A percentile compares a stretch with the other conserved stretches of the same genome.
These are phyloP conservation scores for Kwoniella sp. DNA, from an alignment of 768 basidiomycete genomes.

Conservation along the genomic window DNA sequence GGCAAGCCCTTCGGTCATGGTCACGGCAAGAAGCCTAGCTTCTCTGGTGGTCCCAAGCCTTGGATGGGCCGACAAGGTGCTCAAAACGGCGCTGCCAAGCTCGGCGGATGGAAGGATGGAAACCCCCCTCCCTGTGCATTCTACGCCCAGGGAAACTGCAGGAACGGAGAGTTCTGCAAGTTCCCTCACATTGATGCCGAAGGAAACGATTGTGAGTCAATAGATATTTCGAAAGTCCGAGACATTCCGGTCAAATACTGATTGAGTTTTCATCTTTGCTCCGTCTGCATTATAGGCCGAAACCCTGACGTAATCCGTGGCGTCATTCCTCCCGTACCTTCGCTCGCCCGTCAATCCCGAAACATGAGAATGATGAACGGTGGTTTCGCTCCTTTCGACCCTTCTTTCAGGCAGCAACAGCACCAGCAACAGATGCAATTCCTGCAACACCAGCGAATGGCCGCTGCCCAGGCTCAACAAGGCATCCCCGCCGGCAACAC, in stretches of 20 bases:
- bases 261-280: background rate
- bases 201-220: slow-evolving; percentile 53
- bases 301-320: slow-evolving; percentile 56
- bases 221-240: background rate
- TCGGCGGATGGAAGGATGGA: slow-evolving; percentile 52
- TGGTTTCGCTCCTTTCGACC: slow-evolving; percentile 38
- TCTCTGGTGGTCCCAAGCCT: slow-evolving; percentile 48
- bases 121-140: slow-evolving; percentile 53
- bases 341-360: slow-evolving; percentile 35
- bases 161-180: slow-evolving; percentile 56
- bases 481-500: slow-evolving; percentile 11
- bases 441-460: slow-evolving; percentile 37
- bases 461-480: slow-evolving; percentile 31
- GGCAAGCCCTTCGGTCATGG: slow-evolving; percentile 38
- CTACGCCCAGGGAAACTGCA: slow-evolving; percentile 53
- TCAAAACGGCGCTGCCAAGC: slow-evolving; percentile 19
- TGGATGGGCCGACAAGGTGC: slow-evolving; percentile 29
- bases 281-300: slow-evolving; percentile 36
- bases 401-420: slow-evolving; percentile 33
- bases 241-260: slow-evolving; percentile 4
- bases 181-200: slow-evolving; percentile 56
- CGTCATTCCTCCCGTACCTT: slow-evolving; percentile 47
- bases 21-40: slow-evolving; percentile 54
- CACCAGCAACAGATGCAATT: slow-evolving; percentile 41
- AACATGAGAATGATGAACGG: slow-evolving; percentile 34